These are phyloP conservation scores for Capsicum baccatum DNA, from an alignment of 257 asterid species.

Conservation along the genomic window DNA sequence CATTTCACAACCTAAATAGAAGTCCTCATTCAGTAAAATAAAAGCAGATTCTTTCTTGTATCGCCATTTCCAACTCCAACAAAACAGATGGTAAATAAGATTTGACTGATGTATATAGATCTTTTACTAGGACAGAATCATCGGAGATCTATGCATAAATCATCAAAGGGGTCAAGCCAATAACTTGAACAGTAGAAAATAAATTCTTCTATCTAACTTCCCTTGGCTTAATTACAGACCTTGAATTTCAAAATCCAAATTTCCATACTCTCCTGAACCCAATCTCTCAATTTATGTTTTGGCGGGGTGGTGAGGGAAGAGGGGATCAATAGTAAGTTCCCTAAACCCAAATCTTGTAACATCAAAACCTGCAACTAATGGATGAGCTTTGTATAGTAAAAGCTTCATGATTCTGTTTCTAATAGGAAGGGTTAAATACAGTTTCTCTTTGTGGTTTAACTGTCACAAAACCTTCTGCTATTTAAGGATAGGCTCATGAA, in stretches of 20 bases:
- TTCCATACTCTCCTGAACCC: not conserved
- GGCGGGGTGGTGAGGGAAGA: not conserved
- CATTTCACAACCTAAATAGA: not conserved
- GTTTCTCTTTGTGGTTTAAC: not conserved
- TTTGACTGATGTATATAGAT: not conserved
- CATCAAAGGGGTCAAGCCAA: constrained; percentile 16
- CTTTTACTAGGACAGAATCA: not conserved
- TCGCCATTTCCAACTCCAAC: constrained; percentile 13
- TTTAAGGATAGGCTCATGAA: constrained; percentile 13
- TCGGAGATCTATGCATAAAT: not conserved
- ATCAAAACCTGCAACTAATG: not conserved
- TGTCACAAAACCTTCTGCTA: constrained; percentile 3
- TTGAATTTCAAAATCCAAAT: not conserved
- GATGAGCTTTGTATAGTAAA: constrained; percentile 12
- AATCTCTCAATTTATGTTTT: not conserved
- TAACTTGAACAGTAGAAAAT: not conserved
- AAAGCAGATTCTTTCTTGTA: not conserved
- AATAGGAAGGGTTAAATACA: not conserved
- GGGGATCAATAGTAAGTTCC: not conserved
- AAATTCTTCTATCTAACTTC: not conserved
- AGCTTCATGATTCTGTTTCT: constrained; percentile 11
- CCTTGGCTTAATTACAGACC: constrained; percentile 13
- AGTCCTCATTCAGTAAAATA: not conserved
- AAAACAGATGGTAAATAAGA: not conserved
- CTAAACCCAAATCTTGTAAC: not conserved